phyloP scores from a whole-genome alignment of 495 filamentous ascomycete species.

The Terfezia claveryi region DNA sequence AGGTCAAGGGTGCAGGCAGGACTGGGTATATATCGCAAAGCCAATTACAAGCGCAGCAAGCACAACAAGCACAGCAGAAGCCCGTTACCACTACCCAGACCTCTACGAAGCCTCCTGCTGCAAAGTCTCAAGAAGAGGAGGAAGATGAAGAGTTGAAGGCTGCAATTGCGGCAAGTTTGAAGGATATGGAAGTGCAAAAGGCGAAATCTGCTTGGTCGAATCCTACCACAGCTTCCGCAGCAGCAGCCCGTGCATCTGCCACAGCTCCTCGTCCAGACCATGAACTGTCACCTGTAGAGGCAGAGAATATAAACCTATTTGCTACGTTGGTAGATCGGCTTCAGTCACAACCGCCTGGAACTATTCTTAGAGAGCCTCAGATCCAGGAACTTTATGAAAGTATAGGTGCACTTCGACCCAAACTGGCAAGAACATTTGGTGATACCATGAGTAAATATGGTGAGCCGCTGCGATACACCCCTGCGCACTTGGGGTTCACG shows the following conservation, averaged over 20 bases:
- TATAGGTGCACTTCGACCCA: slow-evolving; percentile 76
- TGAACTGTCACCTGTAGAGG: slow-evolving; percentile 81
- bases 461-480: slow-evolving; percentile 22
- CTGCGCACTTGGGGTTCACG: neutral
- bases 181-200: slow-evolving; percentile 97
- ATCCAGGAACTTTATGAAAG: slow-evolving; percentile 97
- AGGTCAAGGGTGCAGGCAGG: slow-evolving; percentile 44
- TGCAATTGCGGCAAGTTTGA: slow-evolving; percentile 86
- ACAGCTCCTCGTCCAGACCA: slow-evolving; percentile 46
- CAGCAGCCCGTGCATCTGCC: slow-evolving; percentile 15
- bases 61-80: slow-evolving; percentile 17
- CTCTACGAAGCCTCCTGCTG: slow-evolving; percentile 13
- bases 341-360: slow-evolving; percentile 86
- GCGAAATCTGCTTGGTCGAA: slow-evolving; percentile 31
- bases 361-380: slow-evolving; percentile 82
- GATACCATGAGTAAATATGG: slow-evolving; percentile 99
- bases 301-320: slow-evolving; percentile 94
- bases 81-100: slow-evolving; percentile 18
- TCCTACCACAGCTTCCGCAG: slow-evolving; percentile 23
- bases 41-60: slow-evolving; percentile 19
- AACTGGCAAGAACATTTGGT: slow-evolving; percentile 86
- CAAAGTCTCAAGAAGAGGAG: slow-evolving; percentile 33
- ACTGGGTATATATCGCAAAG: slow-evolving; percentile 47
- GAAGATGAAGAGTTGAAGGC: slow-evolving; percentile 89
- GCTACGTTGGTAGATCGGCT: slow-evolving; percentile 82